phyloP scores from a whole-genome alignment of 2,329 filamentous ascomycete species.

The Aspergillus brunneoviolaceus region DNA sequence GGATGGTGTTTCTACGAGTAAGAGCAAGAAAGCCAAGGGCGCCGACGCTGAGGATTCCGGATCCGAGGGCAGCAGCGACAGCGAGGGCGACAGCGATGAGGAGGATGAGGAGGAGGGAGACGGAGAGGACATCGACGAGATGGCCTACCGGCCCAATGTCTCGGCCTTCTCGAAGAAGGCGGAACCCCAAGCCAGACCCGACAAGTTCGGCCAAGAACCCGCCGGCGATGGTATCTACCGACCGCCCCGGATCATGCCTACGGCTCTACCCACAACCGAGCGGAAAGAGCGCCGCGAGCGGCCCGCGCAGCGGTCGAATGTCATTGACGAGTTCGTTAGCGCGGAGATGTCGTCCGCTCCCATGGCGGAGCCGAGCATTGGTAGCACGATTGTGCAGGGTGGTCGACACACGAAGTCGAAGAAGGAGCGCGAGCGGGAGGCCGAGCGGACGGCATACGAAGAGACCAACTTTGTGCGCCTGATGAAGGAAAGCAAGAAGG shows the following conservation, averaged over 20 bases:
- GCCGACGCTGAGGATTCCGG: slow-evolving; percentile 28
- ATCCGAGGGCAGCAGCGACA: slow-evolving; percentile 28
- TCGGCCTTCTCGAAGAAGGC: slow-evolving; percentile 44
- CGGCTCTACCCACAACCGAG: slow-evolving; percentile 71
- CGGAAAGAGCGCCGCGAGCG: slow-evolving; percentile 60
- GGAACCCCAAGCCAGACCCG: slow-evolving; percentile 35
- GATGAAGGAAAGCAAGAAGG: slow-evolving; percentile 85
- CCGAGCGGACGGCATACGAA: slow-evolving; percentile 81
- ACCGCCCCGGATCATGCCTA: slow-evolving; percentile 84
- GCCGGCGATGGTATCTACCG: slow-evolving; percentile 71
- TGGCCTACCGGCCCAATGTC: slow-evolving; percentile 63
- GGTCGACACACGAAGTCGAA: slow-evolving; percentile 78
- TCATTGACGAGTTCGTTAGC: slow-evolving; percentile 87
- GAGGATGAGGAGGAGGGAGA: slow-evolving; percentile 43
- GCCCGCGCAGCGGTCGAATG: slow-evolving; percentile 70
- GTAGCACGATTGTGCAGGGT: slow-evolving; percentile 77
- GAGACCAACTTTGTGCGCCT: slow-evolving; percentile 88
- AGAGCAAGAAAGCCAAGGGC: slow-evolving; percentile 29
- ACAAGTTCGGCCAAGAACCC: slow-evolving; percentile 30
- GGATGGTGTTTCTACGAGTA: slow-evolving; percentile 25
- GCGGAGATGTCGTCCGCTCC: slow-evolving; percentile 82
- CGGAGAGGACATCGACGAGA: slow-evolving; percentile 53
- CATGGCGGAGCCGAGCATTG: slow-evolving; percentile 82
- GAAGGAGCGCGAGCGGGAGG: slow-evolving; percentile 72
- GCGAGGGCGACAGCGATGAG: slow-evolving; percentile 26